Evolutionary conservation across 2,329 filamentous ascomycete species (phyloP), one percentile per base, ranked within the genome.

Genomic region (Neofusicoccum laricinum): DNA sequence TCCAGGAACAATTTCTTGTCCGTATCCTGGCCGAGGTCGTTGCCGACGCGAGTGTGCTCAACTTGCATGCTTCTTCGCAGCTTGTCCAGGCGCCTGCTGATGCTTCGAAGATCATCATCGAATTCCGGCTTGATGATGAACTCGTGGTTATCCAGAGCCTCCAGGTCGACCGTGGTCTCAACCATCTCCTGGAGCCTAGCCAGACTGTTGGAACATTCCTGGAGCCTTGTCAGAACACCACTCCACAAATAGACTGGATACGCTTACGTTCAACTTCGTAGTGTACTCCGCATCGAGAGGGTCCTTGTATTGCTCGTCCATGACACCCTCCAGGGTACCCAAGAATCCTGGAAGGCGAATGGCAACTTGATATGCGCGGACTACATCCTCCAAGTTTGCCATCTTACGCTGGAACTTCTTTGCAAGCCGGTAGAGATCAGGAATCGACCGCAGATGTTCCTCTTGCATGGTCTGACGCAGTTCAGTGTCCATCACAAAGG

Each of bases 41-140:
- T 83, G 8, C 91, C 90, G 0, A 92, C 91, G 34, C 86, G 84
- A 58, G 83, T 81, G 71, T 96, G 95, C 75, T 98, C 94, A 36
- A 84, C 83, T 58, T 93, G 86, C 86, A 99, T 97, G 63, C 93
- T 90, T 48, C 87, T 82, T 67, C 89, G 89, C 32, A 97, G 81
- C 72, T 89, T 92, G 73, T 98, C 94, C 1, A 99, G 86, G 74
- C 94, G 95, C 79, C 91, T 93, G 61, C 92, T 88, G 69, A 99
- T 96, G n/a, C 91, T 87, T 17, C 90, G 88, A 41, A 99, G 82
- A 63, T 88, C 86, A 65, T 97, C 93, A 72, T 99, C 95, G 68
- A 97, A 99, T 73, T 99, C 95, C 0, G 96, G 91, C 78, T 98
- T 99, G 84, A 99, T 99, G 71, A 97, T 94, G 79, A 96, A 99